phyloP scores from a whole-genome alignment of 768 basidiomycete species.

The Naganishia kalamii region DNA sequence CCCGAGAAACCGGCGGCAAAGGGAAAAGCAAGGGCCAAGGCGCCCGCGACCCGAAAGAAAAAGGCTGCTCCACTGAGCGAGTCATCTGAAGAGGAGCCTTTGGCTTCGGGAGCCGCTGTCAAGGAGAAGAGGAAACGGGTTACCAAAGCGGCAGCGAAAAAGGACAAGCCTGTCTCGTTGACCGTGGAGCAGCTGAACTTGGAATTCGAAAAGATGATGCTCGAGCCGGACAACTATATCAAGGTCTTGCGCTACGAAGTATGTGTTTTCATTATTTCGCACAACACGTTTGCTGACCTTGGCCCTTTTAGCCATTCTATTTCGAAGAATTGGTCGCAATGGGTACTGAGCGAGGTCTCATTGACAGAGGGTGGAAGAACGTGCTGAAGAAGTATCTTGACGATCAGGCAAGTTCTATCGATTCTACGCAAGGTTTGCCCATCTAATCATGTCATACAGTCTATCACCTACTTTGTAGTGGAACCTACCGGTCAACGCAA shows the following conservation, averaged over 20 bases:
- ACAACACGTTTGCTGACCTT: not conserved
- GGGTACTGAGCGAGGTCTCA: constrained; percentile 15
- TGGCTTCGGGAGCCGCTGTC: not conserved
- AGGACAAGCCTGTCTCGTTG: constrained; percentile 16
- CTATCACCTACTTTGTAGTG: constrained; percentile 4
- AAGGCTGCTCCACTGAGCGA: not conserved
- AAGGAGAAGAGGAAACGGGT: constrained; percentile 8
- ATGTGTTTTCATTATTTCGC: not conserved
- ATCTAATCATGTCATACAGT: not conserved
- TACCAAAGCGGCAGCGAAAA: constrained; percentile 6
- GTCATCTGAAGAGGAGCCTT: constrained; percentile 5
- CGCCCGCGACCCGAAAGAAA: not conserved
- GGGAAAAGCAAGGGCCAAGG: constrained; percentile 3
- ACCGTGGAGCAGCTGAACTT: constrained; percentile 9
- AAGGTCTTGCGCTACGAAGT: constrained; percentile 23
- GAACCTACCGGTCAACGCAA: constrained; percentile 11
- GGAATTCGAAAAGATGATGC: constrained; percentile 17
- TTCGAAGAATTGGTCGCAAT: constrained; percentile 16
- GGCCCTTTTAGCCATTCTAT: constrained; percentile 10
- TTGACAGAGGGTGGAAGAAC: constrained; percentile 20
- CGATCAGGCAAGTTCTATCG: constrained; percentile 20
- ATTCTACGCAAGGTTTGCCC: not conserved
- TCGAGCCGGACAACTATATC: constrained; percentile 12
- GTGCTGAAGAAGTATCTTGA: constrained; percentile 22
- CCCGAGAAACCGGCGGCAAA: constrained; percentile 10